Evolutionary conservation across 495 filamentous ascomycete genomes (phyloP).

Genomic region (Aspergillus funiculosus): DNA sequence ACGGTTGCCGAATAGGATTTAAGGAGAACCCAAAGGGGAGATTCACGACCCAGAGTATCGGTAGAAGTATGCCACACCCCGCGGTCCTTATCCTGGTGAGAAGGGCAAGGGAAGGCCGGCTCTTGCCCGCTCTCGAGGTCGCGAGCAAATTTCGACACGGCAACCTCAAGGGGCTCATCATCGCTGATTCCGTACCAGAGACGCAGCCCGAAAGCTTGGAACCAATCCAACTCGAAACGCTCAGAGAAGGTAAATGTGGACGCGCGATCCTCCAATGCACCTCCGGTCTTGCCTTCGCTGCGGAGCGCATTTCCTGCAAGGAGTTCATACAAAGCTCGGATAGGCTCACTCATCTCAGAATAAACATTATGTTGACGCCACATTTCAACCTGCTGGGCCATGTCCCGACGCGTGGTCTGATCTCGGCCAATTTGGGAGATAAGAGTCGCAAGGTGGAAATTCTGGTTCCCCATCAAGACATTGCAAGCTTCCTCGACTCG

Average conservation of each 20-base stretch:
- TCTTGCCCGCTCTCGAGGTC: slow-evolving; percentile 62
- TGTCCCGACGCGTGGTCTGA: slow-evolving; percentile 56
- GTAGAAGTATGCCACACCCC: slow-evolving; percentile 42
- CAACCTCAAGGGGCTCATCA: slow-evolving; percentile 60
- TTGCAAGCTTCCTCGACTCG: slow-evolving; percentile 76
- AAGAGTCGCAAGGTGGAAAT: slow-evolving; percentile 77
- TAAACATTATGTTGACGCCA: slow-evolving; percentile 77
- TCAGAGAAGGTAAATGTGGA: slow-evolving; percentile 71
- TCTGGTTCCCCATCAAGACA: slow-evolving; percentile 60
- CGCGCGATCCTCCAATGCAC: slow-evolving; percentile 67
- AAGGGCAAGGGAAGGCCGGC: slow-evolving; percentile 53
- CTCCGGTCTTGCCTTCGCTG: slow-evolving; percentile 61
- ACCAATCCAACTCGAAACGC: slow-evolving; percentile 83
- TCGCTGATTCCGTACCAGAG: slow-evolving; percentile 75
- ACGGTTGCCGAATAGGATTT: slow-evolving; percentile 63
- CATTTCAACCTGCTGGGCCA: slow-evolving; percentile 69
- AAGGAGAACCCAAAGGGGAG: slow-evolving; percentile 79
- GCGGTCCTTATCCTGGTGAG: slow-evolving; percentile 53
- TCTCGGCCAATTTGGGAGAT: slow-evolving; percentile 73
- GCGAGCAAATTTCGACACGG: slow-evolving; percentile 60
- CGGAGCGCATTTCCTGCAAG: slow-evolving; percentile 77
- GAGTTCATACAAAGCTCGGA: slow-evolving; percentile 84
- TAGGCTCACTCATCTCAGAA: slow-evolving; percentile 78
- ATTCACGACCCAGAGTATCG: slow-evolving; percentile 51
- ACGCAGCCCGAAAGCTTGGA: slow-evolving; percentile 83